Percentiles rank a stretch among this genome's conserved stretches.
Conservation (phyloP, 257 asterid genomes). For the Thymus quinquecostatus region DNA sequence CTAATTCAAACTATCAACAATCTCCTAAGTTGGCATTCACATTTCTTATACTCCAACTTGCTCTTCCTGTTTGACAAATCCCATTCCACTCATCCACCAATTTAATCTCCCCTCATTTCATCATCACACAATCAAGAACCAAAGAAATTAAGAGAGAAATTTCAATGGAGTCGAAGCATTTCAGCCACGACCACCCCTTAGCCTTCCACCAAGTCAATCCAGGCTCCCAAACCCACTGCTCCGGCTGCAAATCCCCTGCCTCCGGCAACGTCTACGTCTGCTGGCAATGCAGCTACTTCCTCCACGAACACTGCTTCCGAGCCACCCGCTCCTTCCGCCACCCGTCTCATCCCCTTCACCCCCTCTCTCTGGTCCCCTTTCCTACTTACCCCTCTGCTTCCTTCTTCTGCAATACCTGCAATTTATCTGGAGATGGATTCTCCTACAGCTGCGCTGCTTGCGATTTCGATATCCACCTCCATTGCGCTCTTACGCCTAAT, state of each 20-base stretch:
- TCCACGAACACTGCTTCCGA: slow-evolving; percentile 57
- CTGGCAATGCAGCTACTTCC: slow-evolving; percentile 53
- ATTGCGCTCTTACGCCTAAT: slow-evolving; percentile 47
- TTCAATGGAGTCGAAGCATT: slow-evolving; percentile 61
- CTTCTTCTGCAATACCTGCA: slow-evolving; percentile 57
- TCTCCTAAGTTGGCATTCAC: slow-evolving; percentile 23
- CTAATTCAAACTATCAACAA: slow-evolving; percentile 31
- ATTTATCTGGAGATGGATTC: slow-evolving; percentile 48
- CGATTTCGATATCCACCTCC: slow-evolving; percentile 65
- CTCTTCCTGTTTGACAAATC: no score
- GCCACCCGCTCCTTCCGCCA: slow-evolving; percentile 53
- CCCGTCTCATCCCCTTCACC: slow-evolving; percentile 57
- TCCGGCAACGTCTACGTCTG: slow-evolving; percentile 36
- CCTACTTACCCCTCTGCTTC: slow-evolving; percentile 62
- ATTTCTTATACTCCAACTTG: slow-evolving; percentile 26
- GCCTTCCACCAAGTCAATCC: slow-evolving; percentile 49
- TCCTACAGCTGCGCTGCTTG: slow-evolving; percentile 58
- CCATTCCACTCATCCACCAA: no score
- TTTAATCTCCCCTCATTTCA: neutral
- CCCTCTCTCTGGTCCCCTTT: slow-evolving; percentile 57
- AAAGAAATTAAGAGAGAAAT: neutral
- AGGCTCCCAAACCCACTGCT: slow-evolving; percentile 41
- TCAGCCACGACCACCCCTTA: slow-evolving; percentile 63
- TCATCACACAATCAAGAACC: neutral
- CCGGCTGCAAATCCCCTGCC: slow-evolving; percentile 41